A percentile compares a stretch with the other conserved stretches of the same genome.
phyloP scores from a whole-genome alignment of 768 basidiomycete genomes.

The Russula lepida region DNA sequence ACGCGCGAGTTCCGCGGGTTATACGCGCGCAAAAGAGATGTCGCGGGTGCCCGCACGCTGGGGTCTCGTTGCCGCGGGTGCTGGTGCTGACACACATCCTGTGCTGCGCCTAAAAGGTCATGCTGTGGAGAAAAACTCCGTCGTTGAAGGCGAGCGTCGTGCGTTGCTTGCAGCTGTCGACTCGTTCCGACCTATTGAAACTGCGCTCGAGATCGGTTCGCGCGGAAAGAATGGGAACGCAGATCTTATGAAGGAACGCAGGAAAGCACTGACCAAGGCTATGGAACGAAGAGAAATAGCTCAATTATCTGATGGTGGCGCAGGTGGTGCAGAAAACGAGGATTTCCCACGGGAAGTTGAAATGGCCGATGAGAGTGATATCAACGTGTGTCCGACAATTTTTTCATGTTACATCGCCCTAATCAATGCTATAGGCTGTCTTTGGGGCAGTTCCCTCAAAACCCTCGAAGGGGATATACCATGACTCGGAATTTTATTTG shows the following conservation, averaged over 20 bases:
- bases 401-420: slow-evolving; percentile 46
- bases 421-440: slow-evolving; percentile 30
- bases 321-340: slow-evolving; percentile 29
- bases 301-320: slow-evolving; percentile 27
- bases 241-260: slow-evolving; percentile 79
- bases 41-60: slow-evolving; percentile 57
- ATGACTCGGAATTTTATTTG: slow-evolving; percentile 86
- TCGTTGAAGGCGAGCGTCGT: slow-evolving; percentile 44
- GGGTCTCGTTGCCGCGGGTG: slow-evolving; percentile 56
- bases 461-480: slow-evolving; percentile 40
- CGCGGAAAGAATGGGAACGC: slow-evolving; percentile 56
- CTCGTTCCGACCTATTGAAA: slow-evolving; percentile 79
- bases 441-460: slow-evolving; percentile 24
- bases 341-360: slow-evolving; percentile 34
- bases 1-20: slow-evolving; percentile 78
- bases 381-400: slow-evolving; percentile 57
- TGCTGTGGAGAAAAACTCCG: slow-evolving; percentile 29
- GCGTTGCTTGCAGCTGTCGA: slow-evolving; percentile 66
- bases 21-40: slow-evolving; percentile 86
- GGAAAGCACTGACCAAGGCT: slow-evolving; percentile 68
- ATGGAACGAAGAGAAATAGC: slow-evolving; percentile 37
- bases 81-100: slow-evolving; percentile 53
- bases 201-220: slow-evolving; percentile 81
- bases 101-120: slow-evolving; percentile 37
- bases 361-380: slow-evolving; percentile 74